Evolutionary conservation across 1,139 yeast genomes (phyloP).

Genomic region (Protomyces arabidopsidicola): DNA sequence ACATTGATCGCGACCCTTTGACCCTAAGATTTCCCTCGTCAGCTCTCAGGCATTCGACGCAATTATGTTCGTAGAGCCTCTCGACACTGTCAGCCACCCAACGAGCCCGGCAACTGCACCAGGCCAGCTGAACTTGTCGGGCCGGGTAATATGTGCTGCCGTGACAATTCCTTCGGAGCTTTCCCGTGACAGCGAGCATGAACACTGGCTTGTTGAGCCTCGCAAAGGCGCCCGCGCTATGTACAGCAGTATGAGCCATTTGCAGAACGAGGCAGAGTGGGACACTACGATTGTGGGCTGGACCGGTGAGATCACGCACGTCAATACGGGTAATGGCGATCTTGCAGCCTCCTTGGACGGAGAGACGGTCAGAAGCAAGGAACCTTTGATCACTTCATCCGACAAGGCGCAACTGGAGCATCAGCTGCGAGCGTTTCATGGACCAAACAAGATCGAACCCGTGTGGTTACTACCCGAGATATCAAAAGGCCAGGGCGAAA

Average conservation of each 20-base stretch:
- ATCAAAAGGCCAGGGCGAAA: constrained; percentile 43
- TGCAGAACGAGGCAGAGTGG: constrained; percentile 68
- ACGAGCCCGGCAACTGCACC: constrained; percentile 13
- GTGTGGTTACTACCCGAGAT: constrained; percentile 58
- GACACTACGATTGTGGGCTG: constrained; percentile 86
- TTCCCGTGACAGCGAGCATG: constrained; percentile 32
- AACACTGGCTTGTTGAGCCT: constrained; percentile 47
- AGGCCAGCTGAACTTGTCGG: constrained; percentile 28
- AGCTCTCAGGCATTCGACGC: too few species aligned
- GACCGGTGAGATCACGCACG: constrained; percentile 76
- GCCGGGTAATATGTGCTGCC: constrained; percentile 41
- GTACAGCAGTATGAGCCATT: constrained; percentile 64
- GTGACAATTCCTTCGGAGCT: constrained; percentile 38
- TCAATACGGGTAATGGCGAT: constrained; percentile 39
- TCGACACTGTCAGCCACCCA: neutral
- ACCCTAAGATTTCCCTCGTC: too few species aligned
- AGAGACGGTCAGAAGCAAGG: neutral
- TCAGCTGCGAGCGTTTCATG: constrained; percentile 46
- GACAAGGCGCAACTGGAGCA: constrained; percentile 17
- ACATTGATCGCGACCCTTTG: too few species aligned
- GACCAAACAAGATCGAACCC: constrained; percentile 55
- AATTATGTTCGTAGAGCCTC: neutral
- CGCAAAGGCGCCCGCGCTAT: constrained; percentile 83
- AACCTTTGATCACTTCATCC: constrained; percentile 6
- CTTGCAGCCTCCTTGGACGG: constrained; percentile 13